These are phyloP conservation scores for Puccinia polysora DNA, from an alignment of 1,284 basidiomycete genomes.

Conservation along the genomic window DNA sequence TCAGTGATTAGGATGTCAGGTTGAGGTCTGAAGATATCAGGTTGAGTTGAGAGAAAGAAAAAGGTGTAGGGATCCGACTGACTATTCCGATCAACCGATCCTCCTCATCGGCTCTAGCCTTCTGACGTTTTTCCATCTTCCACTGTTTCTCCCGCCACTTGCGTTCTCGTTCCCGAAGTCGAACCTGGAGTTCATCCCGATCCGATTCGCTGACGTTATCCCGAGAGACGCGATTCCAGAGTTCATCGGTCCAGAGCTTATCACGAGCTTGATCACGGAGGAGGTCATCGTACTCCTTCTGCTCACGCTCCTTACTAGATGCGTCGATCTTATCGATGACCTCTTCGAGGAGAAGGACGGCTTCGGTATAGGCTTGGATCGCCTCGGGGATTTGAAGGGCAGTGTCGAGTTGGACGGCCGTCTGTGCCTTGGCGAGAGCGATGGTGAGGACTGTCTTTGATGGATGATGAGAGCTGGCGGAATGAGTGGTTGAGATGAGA, in stretches of 20 bases:
- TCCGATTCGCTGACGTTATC: neutral
- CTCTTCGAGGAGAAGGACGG: slow-evolving; percentile 53
- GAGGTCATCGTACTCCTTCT: slow-evolving; percentile 20
- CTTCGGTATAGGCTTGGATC: slow-evolving; percentile 53
- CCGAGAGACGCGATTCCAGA: slow-evolving; percentile 13
- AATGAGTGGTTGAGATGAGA: neutral
- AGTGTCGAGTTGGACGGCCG: slow-evolving; percentile 54
- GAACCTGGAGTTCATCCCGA: slow-evolving; percentile 2
- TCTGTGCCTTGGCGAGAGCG: slow-evolving; percentile 54
- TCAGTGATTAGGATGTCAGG: no score
- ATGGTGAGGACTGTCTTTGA: slow-evolving; percentile 54
- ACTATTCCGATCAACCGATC: slow-evolving; percentile 35
- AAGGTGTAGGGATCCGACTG: no score
- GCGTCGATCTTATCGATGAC: slow-evolving; percentile 55
- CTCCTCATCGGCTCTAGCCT: slow-evolving; percentile 36
- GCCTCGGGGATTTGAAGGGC: slow-evolving; percentile 54
- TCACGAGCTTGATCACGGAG: slow-evolving; percentile 20
- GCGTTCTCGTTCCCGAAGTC: slow-evolving; percentile 11
- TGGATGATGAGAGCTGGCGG: slow-evolving; percentile 46
- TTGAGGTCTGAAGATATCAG: neutral
- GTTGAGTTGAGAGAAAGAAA: neutral
- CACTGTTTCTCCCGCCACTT: slow-evolving; percentile 23
- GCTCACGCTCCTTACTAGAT: slow-evolving; percentile 33
- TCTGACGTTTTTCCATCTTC: slow-evolving; percentile 24
- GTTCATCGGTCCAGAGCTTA: slow-evolving; percentile 22